Base-by-base conservation (phyloP, 2,329 filamentous ascomycete genomes). In the Gyromitra esculenta region DNA sequence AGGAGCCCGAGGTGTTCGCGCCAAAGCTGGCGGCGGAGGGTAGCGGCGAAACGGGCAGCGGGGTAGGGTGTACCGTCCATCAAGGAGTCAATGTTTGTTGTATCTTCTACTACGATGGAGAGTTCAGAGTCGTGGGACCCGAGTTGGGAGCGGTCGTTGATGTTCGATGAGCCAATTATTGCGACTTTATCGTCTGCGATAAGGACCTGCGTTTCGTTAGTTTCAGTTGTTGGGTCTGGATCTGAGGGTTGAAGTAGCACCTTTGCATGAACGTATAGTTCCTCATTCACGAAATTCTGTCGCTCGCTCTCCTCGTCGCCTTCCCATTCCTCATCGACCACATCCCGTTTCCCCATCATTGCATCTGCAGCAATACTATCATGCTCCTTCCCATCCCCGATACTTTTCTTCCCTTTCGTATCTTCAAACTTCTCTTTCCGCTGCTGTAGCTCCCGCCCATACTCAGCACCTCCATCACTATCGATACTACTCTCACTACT, bases 191-290 rank as follows among this genome's bases (percentile, higher is more conserved):
- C 95, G 82, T 98, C 94, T 0, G 91, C 91, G 80, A 97, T 95
- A 79, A 96, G 87, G 69, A 87, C 83, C 69, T 74, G 13, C 4
- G 4, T 18, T 13, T 13, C 78, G n/a, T 60, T 50, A 67, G 70
- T 25, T 50, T 21, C 25, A 15, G 7, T 45, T 0, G 15, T 81
- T 63, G 81, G 78, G 50, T 54, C 59, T 21, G n/a, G 11, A 35
- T 43, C 25, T 31, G 15, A 62, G 13, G 8, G 35, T 9, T 18
- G 68, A 8, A 2, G 4, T 9, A 85, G 83, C 45, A 97, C 87
- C 85, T 98, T 99, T 37, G 90, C 92, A 83, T 99, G 96, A 62
- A 98, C 91, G 83, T 99, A 99, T 1, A 98, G 88, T 83, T 99
- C 95, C 83, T 99, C 96, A 82, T 97, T 95, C 75, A 98, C 91